phyloP scores from a whole-genome alignment of 1,139 yeast genomes.

The Yamadazyma dendronema region DNA sequence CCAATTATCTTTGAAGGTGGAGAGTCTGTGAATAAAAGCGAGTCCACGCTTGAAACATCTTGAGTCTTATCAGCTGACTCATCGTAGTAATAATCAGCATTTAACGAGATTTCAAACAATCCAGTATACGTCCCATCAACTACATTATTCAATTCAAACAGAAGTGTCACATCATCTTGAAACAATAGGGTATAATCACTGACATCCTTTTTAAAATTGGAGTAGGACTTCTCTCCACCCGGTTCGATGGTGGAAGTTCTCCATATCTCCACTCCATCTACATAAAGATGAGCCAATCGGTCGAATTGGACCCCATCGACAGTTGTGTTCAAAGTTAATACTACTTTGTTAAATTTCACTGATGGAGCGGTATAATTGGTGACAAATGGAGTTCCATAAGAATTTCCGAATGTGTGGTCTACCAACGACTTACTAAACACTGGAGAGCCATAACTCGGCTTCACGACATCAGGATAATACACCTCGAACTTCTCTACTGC shows the following conservation, averaged over 20 bases:
- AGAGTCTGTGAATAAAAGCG: slow-evolving; percentile 1
- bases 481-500: slow-evolving; percentile 24
- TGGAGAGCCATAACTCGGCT: slow-evolving; percentile 28
- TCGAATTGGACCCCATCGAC: slow-evolving; percentile 74
- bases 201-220: slow-evolving; percentile 60
- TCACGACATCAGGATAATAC: slow-evolving; percentile 28
- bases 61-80: background rate
- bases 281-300: slow-evolving; percentile 66
- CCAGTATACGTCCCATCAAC: slow-evolving; percentile 60
- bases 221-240: slow-evolving; percentile 44
- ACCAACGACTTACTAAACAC: slow-evolving; percentile 25
- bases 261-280: slow-evolving; percentile 73
- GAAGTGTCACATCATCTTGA: slow-evolving; percentile 29
- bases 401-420: slow-evolving; percentile 35
- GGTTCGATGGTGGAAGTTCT: slow-evolving; percentile 87
- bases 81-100: slow-evolving; percentile 41
- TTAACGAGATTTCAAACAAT: slow-evolving; percentile 52
- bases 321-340: slow-evolving; percentile 55
- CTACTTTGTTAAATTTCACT: slow-evolving; percentile 55
- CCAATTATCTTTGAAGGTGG: slow-evolving; percentile 12
- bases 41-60: background rate
- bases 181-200: slow-evolving; percentile 57
- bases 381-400: slow-evolving; percentile 36
- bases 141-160: slow-evolving; percentile 67
- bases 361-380: slow-evolving; percentile 23